Percentiles rank a stretch among this genome's conserved stretches.
Conservation (phyloP, 164 flowering plant species). For the Cinnamomum chago region DNA sequence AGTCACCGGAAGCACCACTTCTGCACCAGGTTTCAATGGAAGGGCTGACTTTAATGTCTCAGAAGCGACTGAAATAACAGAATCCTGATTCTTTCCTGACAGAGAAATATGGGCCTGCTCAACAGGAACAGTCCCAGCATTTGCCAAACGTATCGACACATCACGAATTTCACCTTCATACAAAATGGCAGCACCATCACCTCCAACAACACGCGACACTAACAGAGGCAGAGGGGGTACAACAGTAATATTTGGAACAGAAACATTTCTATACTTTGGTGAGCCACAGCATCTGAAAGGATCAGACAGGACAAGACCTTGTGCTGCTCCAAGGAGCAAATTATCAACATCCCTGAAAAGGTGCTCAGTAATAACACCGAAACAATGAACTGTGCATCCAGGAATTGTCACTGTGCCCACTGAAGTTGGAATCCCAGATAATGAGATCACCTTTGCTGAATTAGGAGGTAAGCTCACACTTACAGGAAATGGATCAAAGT, state of each 20-base stretch:
- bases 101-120: slow-evolving; percentile 90
- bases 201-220: slow-evolving; percentile 82
- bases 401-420: slow-evolving; percentile 79
- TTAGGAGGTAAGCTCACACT: slow-evolving; percentile 84
- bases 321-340: slow-evolving; percentile 89
- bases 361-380: slow-evolving; percentile 96
- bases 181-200: slow-evolving; percentile 81
- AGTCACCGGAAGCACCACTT: slow-evolving; percentile 73
- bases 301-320: slow-evolving; percentile 96
- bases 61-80: slow-evolving; percentile 61
- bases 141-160: slow-evolving; percentile 75
- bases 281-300: slow-evolving; percentile 96
- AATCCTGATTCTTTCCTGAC: slow-evolving; percentile 93
- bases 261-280: slow-evolving; percentile 53
- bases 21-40: slow-evolving; percentile 93
- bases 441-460: slow-evolving; percentile 77
- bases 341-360: slow-evolving; percentile 87
- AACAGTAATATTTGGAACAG: slow-evolving; percentile 74
- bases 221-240: slow-evolving; percentile 82
- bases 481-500: slow-evolving; percentile 89
- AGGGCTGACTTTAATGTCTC: slow-evolving; percentile 71
- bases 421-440: slow-evolving; percentile 93
- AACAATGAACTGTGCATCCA: slow-evolving; percentile 93
- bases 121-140: slow-evolving; percentile 79
- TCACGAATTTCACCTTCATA: slow-evolving; percentile 99